Evolutionary conservation across 805 yeast species (phyloP), one percentile per base, ranked within the genome.

Genomic region (Saccharomyces eubayanus): DNA sequence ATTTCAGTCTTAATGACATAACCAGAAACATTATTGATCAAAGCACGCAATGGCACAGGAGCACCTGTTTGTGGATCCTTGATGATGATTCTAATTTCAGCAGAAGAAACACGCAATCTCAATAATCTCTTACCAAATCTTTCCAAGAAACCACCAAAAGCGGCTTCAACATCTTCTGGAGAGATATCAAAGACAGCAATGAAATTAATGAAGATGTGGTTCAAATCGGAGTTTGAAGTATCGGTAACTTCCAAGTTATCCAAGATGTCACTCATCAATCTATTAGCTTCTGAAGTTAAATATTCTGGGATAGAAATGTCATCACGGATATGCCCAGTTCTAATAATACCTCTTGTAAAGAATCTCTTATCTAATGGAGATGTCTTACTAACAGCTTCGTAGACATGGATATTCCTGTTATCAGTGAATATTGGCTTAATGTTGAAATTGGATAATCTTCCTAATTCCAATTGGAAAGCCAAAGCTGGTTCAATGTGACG

Each of bases 401-500:
- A 94, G 51, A 95, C 97, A 68, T 94, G 99, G 59, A 94, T 88
- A 77, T 92, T 91, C 76, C 98, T 85, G 79, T 94, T 94, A 72
- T 91, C 97, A 55, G 97, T 88, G 76, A 88, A 87, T 53, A 92
- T 88, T 51, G 97, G 98, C 70, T 86, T 89, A 74, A 92, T 89
- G 75, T 89, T 84, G 76, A 94, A 94, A 77, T 94, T 95, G 47
- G 96, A 89, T 73, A 94, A 79, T 75, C 98, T 84, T 65, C 89
- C 92, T 59, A 94, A 79, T 74, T 94, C 99, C 62, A 94, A 80
- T 77, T 94, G 99, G 87, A 84, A 94, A 51, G 99, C 98, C 65
- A 92, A 78, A 46, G 98, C 97, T 27, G 99, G 99, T 73, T 94
- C 98, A 62, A 94, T 90, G 70, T 94, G 97, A 77, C 99, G 90